A percentile compares a stretch with the other conserved stretches of the same genome.
phyloP scores from a whole-genome alignment of 1,284 basidiomycete genomes.

The Ustilago nuda region DNA sequence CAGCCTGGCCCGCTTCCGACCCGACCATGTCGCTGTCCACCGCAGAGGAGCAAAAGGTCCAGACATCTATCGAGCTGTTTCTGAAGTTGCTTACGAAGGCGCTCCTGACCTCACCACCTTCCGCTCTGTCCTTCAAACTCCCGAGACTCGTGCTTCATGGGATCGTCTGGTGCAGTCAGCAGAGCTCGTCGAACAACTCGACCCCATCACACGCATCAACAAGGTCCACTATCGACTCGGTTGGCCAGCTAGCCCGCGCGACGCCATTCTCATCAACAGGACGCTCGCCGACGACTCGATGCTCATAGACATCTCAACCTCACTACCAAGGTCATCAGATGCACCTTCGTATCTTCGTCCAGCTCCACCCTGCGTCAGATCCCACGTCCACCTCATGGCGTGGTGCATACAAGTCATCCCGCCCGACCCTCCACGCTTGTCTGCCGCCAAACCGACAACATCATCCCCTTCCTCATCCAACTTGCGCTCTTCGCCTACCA shows the following conservation, averaged over 20 bases:
- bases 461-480: constrained; percentile 14
- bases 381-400: constrained; percentile 86
- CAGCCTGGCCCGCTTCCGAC: constrained; percentile 51
- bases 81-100: constrained; percentile 79
- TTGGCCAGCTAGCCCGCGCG: constrained; percentile 86
- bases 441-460: constrained; percentile 34
- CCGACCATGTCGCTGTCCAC: constrained; percentile 71
- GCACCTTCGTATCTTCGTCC: constrained; percentile 94
- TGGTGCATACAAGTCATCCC: constrained; percentile 87
- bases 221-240: constrained; percentile 92
- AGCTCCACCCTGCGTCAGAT: constrained; percentile 92
- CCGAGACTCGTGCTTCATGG: constrained; percentile 80
- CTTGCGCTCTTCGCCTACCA: constrained; percentile 23
- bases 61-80: constrained; percentile 84
- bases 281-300: constrained; percentile 71
- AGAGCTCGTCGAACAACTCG: constrained; percentile 85
- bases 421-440: constrained; percentile 62
- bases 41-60: constrained; percentile 72
- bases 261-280: constrained; percentile 51
- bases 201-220: constrained; percentile 83
- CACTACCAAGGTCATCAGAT: constrained; percentile 89
- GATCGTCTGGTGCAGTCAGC: constrained; percentile 90
- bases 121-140: constrained; percentile 83
- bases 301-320: constrained; percentile 91
- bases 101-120: constrained; percentile 80